These are phyloP conservation scores for Lactarius deliciosus DNA, from an alignment of 768 basidiomycete genomes.

Conservation along the genomic window DNA sequence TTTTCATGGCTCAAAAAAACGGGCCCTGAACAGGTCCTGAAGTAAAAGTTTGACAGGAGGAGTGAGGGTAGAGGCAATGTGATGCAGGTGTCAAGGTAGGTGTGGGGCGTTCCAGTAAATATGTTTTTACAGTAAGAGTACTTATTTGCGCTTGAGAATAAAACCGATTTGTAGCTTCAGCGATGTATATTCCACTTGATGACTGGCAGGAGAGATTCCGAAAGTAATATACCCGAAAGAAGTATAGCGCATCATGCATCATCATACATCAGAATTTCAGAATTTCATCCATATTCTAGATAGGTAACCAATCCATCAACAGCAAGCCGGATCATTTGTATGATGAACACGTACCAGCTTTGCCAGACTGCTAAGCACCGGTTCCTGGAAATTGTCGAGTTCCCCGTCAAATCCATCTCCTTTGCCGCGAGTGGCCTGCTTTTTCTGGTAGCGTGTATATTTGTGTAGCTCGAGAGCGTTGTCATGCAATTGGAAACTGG, in stretches of 20 bases:
- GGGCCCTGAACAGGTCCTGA: background rate
- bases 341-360: slow-evolving; percentile 16
- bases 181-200: no score
- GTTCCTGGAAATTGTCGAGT: slow-evolving; percentile 23
- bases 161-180: background rate
- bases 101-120: background rate
- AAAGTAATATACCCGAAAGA: background rate
- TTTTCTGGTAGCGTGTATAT: slow-evolving; percentile 17
- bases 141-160: background rate
- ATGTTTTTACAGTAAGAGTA: background rate
- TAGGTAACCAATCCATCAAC: background rate
- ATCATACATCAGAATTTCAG: background rate
- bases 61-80: background rate
- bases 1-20: background rate
- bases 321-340: background rate
- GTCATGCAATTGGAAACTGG: slow-evolving; percentile 10
- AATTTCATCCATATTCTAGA: slow-evolving; percentile 4
- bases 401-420: slow-evolving; percentile 21
- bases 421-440: slow-evolving; percentile 14
- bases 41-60: slow-evolving; percentile 11
- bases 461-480: slow-evolving; percentile 17
- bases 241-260: background rate
- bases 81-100: no score
- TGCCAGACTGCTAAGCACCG: slow-evolving; percentile 21
- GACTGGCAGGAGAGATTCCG: background rate